phyloP scores from a whole-genome alignment of 345 rosid species.

The Lepidium didymum region DNA sequence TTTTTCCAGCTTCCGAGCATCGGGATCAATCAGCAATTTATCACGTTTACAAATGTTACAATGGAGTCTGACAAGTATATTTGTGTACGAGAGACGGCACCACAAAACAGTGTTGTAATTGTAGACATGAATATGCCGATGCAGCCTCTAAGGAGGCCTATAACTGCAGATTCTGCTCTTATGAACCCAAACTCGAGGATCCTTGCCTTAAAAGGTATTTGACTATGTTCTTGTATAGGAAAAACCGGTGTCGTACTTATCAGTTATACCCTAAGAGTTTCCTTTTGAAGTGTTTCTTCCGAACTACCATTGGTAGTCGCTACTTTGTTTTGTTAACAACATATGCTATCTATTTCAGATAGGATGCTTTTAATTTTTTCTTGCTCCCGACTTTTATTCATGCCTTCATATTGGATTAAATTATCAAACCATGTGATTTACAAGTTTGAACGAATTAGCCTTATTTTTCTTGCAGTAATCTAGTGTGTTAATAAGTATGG shows the following conservation, averaged over 20 bases:
- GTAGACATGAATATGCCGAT: slow-evolving; percentile 79
- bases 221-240: neutral
- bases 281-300: neutral
- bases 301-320: neutral
- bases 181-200: slow-evolving; percentile 84
- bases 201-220: slow-evolving; percentile 71
- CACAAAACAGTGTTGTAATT: slow-evolving; percentile 75
- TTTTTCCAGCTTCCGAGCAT: slow-evolving; percentile 55
- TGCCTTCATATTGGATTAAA: neutral
- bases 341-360: neutral
- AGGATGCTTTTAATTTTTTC: neutral
- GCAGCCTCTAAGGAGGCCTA: slow-evolving; percentile 78
- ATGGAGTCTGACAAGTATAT: slow-evolving; percentile 89
- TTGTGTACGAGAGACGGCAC: slow-evolving; percentile 83
- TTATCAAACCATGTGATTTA: neutral
- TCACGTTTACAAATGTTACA: slow-evolving; percentile 72
- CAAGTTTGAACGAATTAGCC: neutral
- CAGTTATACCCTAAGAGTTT: neutral
- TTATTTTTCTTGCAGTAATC: neutral
- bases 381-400: neutral
- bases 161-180: slow-evolving; percentile 77
- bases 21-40: slow-evolving; percentile 74
- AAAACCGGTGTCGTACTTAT: neutral
- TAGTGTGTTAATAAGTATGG: neutral
- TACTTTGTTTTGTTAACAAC: neutral